These are phyloP conservation scores for Ceratobasidium theobromae DNA, from an alignment of 1,284 basidiomycete species.

Conservation along the genomic window DNA sequence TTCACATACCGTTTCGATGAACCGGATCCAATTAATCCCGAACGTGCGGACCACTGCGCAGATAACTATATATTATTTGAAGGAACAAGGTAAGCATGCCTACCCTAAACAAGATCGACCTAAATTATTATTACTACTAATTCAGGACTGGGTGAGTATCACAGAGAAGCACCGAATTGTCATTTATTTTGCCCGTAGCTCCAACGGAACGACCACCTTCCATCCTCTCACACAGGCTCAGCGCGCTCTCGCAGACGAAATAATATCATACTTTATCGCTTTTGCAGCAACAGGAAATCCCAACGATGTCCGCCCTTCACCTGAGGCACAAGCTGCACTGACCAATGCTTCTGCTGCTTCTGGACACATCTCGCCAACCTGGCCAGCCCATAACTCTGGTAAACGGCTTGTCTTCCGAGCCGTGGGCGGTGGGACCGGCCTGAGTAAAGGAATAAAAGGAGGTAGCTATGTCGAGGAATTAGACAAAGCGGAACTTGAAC, in stretches of 20 bases:
- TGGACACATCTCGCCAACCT: not conserved
- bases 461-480: conserved; percentile 9
- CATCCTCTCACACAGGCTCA: conserved; percentile 13
- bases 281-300: conserved; percentile 22
- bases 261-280: conserved; percentile 1
- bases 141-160: conserved; percentile 10
- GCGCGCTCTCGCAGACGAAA: conserved; percentile 20
- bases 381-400: conserved; percentile 3
- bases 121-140: not conserved
- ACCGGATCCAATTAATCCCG: conserved; percentile 5
- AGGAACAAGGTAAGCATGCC: conserved; percentile 8
- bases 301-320: not conserved
- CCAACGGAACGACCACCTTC: conserved; percentile 18
- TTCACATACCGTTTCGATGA: conserved; percentile 28
- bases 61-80: conserved; percentile 25
- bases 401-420: conserved; percentile 15
- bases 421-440: not conserved
- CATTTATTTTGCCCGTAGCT: not conserved
- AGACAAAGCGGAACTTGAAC: not conserved
- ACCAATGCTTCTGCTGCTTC: not conserved
- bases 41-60: conserved; percentile 5
- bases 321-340: not conserved
- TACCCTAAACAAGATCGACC: not conserved
- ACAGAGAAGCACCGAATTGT: not conserved
- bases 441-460: not conserved